Evolutionary conservation across 805 yeast genomes (phyloP).

Genomic region (Priceomyces castillae): DNA sequence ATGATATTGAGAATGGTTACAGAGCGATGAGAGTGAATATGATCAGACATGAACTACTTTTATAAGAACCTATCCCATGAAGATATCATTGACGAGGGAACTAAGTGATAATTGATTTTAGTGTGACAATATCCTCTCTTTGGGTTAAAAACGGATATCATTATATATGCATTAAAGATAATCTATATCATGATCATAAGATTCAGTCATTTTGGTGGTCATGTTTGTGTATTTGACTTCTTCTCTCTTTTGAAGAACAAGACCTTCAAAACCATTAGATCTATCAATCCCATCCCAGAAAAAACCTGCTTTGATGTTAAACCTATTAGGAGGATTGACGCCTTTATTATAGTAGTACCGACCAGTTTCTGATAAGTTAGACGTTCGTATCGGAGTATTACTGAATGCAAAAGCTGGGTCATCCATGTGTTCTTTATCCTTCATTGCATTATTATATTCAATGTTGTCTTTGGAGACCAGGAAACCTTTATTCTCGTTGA

Average conservation of each 20-base stretch:
- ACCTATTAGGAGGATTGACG: conserved; percentile 64
- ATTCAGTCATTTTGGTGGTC: not conserved
- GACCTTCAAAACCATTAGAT: conserved; percentile 79
- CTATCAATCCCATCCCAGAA: conserved; percentile 88
- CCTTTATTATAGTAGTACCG: conserved; percentile 53
- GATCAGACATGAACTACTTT: too few relatives aligned
- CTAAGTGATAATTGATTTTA: too few relatives aligned
- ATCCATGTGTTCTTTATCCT: conserved; percentile 40
- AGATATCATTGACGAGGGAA: too few relatives aligned
- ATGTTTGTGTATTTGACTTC: conserved; percentile 27
- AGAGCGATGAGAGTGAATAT: too few relatives aligned
- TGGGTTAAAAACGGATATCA: too few relatives aligned
- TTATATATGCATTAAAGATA: conserved; percentile 1
- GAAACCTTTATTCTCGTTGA: conserved; percentile 22
- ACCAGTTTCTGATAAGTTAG: conserved; percentile 34
- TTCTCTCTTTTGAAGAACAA: conserved; percentile 46
- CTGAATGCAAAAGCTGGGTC: conserved; percentile 62
- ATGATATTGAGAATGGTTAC: too few relatives aligned
- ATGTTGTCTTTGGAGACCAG: conserved; percentile 32
- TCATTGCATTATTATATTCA: conserved; percentile 34
- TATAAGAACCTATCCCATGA: too few relatives aligned
- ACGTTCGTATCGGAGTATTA: conserved; percentile 9
- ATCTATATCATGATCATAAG: conserved; percentile 7
- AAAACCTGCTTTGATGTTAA: conserved; percentile 71
- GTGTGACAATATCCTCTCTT: too few relatives aligned